Evolutionary conservation across 169 alveolate genomes (phyloP).

Genomic region (Plasmodium vinckei): DNA sequence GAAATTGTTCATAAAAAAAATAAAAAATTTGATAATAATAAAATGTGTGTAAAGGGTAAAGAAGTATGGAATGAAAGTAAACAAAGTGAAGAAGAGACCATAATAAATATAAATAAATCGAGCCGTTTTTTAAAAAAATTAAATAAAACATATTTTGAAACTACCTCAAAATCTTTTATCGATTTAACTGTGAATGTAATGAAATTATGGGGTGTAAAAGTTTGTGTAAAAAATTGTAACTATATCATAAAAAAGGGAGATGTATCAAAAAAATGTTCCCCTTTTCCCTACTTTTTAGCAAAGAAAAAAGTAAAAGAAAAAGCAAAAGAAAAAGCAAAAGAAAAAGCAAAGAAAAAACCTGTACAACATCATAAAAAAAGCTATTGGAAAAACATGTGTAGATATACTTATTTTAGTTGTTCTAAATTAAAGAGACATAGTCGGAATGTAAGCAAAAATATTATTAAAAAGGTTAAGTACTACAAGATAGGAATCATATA

Average conservation of each 20-base stretch:
- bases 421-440: too few species aligned
- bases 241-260: constrained; percentile 5
- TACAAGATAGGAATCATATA: too few species aligned
- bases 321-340: too few species aligned
- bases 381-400: too few species aligned
- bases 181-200: constrained; percentile 42
- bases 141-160: constrained; percentile 7
- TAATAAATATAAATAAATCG: too few species aligned
- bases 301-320: too few species aligned
- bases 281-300: too few species aligned
- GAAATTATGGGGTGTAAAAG: constrained; percentile 45
- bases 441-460: too few species aligned
- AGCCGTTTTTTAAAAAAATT: background rate
- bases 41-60: background rate
- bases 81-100: background rate
- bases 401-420: too few species aligned
- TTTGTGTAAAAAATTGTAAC: background rate
- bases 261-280: too few species aligned
- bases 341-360: too few species aligned
- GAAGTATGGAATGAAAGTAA: background rate
- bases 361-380: background rate
- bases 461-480: too few species aligned
- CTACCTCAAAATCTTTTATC: constrained; percentile 45
- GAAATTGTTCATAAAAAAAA: background rate
- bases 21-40: background rate